Base-by-base conservation (phyloP, 2,329 filamentous ascomycete species). In the Xylariales sp. region DNA sequence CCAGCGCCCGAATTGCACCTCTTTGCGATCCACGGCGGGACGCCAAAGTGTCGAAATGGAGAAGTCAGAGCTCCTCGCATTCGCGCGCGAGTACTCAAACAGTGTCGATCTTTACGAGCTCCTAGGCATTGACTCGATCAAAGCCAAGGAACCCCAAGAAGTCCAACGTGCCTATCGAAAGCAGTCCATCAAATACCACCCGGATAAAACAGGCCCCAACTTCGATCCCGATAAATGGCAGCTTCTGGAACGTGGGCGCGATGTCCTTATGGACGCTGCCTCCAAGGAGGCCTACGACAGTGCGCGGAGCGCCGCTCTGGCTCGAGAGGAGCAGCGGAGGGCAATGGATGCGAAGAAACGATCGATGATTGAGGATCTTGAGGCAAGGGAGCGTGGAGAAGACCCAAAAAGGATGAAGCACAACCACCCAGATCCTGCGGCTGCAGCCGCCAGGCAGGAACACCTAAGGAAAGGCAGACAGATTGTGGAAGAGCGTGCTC, bases 111-210 rank as follows among this genome's bases (percentile, higher is more conserved):
- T 91, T 46, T 95, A 93, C 67, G 78, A 76, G 18, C 73, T 95
- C 18, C 76, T 95, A 13, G 76, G 75, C 39, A 70, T 93, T 34
- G 69, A 79, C 40, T 70, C 79, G 15, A 73, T 81, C 14, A 78
- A 83, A 1, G 65, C 73, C 15, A 82, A 84, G 40, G 66, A 43
- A 16, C 17, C 29, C 18, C 32, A 78, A n/a, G 84, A 89, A 45
- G 83, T 95, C 53, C 83, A 87, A 46, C 81, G 85, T 49, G 88
- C 88, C 30, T 96, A 91, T 71, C 80, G 88, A 42, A 86, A 87
- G 52, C 82, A 83, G 20, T 88, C 88, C 4, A 71, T 95, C n/a
- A 88, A 88, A 55, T 88, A 90, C 68, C 91, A 97, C 61, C 91
- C 91, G 1, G 91, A 97, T 72, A 95, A 96, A 66, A 24, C 38